Evolutionary conservation across 2,329 filamentous ascomycete species (phyloP).

Genomic region (Aspergillus nomiae): DNA sequence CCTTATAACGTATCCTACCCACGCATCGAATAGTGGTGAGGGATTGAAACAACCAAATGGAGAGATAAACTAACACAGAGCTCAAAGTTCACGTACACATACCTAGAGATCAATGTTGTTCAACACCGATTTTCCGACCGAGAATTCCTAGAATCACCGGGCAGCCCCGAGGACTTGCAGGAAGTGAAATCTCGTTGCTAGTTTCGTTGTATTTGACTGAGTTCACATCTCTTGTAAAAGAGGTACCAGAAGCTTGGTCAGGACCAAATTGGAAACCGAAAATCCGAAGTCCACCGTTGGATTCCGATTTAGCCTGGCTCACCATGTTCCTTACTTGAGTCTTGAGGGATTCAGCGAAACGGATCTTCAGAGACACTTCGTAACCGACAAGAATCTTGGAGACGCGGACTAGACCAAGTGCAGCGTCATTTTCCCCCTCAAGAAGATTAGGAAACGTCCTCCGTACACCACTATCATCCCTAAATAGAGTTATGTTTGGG

Average conservation of each 20-base stretch:
- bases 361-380: neutral
- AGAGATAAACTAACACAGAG: no score
- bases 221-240: neutral
- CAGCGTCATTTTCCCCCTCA: neutral
- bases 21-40: neutral
- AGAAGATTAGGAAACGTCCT: neutral
- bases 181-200: neutral
- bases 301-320: no score
- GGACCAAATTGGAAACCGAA: no score
- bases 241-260: neutral
- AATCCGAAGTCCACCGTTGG: no score
- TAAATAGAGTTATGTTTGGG: neutral
- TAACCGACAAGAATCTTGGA: neutral
- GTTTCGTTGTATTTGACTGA: neutral
- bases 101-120: neutral
- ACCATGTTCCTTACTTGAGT: neutral
- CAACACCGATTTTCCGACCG: neutral
- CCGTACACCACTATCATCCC: neutral
- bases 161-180: neutral
- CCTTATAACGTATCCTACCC: no score
- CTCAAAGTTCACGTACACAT: neutral
- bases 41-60: neutral
- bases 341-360: neutral
- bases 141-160: neutral
- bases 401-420: neutral